Percentiles rank a stretch among this genome's conserved stretches.
Conservation (phyloP, 2,329 filamentous ascomycete genomes). For the Ophiostoma sp. region DNA sequence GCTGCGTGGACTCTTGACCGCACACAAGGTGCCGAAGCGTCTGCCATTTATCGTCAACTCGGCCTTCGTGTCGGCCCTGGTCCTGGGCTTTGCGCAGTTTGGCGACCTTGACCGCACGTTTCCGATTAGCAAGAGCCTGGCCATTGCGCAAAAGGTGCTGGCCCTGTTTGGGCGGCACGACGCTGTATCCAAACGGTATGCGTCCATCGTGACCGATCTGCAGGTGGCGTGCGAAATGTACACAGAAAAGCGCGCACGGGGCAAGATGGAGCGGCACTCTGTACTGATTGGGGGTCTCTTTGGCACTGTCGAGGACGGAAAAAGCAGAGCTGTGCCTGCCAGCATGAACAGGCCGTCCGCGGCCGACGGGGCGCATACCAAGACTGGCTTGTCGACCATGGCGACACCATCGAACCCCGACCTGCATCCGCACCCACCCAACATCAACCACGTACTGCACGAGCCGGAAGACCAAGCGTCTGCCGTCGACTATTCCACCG, state of each 20-base stretch:
- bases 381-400: background rate
- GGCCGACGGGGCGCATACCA: background rate
- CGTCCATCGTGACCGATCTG: slow-evolving; percentile 28
- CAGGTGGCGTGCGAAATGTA: slow-evolving; percentile 29
- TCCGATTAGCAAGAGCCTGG: slow-evolving; percentile 31
- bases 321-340: background rate
- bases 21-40: slow-evolving; percentile 36
- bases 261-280: slow-evolving; percentile 29
- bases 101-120: slow-evolving; percentile 39
- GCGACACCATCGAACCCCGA: background rate
- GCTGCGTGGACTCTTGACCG: slow-evolving; percentile 34
- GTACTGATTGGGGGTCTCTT: slow-evolving; percentile 29
- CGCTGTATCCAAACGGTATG: slow-evolving; percentile 27
- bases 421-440: background rate
- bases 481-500: background rate
- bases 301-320: slow-evolving; percentile 27
- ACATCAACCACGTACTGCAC: slow-evolving; percentile 13
- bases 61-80: slow-evolving; percentile 41
- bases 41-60: slow-evolving; percentile 44
- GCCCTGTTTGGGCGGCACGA: slow-evolving; percentile 29
- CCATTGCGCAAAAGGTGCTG: slow-evolving; percentile 28
- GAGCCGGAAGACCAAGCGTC: background rate
- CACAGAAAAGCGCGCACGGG: slow-evolving; percentile 26
- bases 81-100: slow-evolving; percentile 42
- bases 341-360: background rate